Evolutionary conservation across 1,284 basidiomycete genomes (phyloP).

Genomic region (Anthracocystis walkeri): DNA sequence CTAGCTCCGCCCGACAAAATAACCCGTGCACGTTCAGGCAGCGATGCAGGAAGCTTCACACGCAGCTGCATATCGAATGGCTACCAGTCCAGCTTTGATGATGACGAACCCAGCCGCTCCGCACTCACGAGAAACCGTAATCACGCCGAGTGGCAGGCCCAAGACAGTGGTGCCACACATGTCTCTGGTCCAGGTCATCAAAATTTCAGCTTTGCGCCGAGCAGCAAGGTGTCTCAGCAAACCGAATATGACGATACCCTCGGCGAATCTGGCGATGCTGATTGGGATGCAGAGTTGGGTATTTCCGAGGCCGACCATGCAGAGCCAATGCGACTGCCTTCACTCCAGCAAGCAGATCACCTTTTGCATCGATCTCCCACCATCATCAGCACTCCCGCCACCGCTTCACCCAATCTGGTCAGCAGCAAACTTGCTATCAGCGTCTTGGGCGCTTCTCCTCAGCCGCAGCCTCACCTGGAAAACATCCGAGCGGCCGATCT

Average conservation of each 20-base stretch:
- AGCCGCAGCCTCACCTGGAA: neutral
- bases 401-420: neutral
- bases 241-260: neutral
- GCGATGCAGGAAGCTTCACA: constrained; percentile 48
- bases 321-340: constrained; percentile 30
- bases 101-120: constrained; percentile 7
- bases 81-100: constrained; percentile 25
- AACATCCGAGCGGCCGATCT: constrained; percentile 19
- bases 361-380: neutral
- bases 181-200: neutral
- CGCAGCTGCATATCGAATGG: constrained; percentile 36
- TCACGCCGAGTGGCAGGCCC: neutral
- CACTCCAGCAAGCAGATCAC: constrained; percentile 4
- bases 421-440: constrained; percentile 7
- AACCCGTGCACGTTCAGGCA: constrained; percentile 29
- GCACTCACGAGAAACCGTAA: no score
- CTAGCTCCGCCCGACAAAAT: constrained; percentile 14
- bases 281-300: constrained; percentile 47
- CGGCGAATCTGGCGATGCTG: constrained; percentile 26
- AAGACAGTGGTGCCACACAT: neutral
- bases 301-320: constrained; percentile 27
- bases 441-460: neutral
- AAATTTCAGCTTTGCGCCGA: neutral
- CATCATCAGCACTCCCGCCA: neutral
- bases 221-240: neutral